Percentiles rank a stretch among this genome's conserved stretches.
Evolutionary conservation across 768 basidiomycete species (phyloP).

Genomic region (Rhodotorula paludigena): DNA sequence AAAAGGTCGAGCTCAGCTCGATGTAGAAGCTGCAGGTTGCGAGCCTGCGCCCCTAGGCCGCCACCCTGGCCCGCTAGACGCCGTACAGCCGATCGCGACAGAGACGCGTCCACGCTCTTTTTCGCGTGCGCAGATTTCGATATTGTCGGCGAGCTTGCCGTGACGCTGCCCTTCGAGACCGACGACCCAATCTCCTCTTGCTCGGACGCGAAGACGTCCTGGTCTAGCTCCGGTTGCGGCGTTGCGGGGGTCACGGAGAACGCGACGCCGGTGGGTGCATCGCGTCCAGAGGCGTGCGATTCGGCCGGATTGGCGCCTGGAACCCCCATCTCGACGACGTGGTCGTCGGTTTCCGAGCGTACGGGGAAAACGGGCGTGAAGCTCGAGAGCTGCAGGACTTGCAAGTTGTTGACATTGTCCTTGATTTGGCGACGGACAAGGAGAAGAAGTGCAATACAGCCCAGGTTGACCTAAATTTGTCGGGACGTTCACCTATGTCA

Average conservation of each 20-base stretch:
- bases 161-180: not conserved
- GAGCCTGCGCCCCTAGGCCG: not conserved
- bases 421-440: conserved; percentile 8
- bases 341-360: no score
- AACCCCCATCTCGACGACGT: no score
- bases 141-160: not conserved
- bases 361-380: not conserved
- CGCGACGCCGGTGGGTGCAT: not conserved
- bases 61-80: not conserved
- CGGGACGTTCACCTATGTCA: no score
- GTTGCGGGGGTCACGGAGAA: not conserved
- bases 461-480: conserved; percentile 2
- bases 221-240: not conserved
- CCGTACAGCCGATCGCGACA: not conserved
- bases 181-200: no score
- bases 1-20: conserved; percentile 5
- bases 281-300: not conserved
- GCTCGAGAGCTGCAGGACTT: not conserved
- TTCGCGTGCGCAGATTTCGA: not conserved
- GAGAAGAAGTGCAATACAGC: conserved; percentile 2
- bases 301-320: not conserved
- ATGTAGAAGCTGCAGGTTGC: not conserved
- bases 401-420: not conserved
- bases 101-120: not conserved
- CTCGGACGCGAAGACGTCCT: no score